Evolutionary conservation across 495 filamentous ascomycete genomes (phyloP), one percentile per base, ranked within the genome.

Genomic region (Cercophora sp.): DNA sequence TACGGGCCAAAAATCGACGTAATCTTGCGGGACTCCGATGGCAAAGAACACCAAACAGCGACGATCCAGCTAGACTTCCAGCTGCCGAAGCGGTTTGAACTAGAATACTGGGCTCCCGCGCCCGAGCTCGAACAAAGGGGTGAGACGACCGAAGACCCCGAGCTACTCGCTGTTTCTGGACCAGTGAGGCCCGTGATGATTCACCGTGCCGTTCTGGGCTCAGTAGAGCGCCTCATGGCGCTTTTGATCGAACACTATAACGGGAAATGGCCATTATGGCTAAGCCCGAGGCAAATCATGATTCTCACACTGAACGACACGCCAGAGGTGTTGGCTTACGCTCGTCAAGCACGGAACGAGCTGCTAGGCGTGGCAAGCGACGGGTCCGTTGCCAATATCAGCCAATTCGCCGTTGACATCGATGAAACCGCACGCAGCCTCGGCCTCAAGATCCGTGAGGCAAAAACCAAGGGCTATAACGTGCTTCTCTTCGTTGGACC

Each of bases 1-100:
- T 96, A 96, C 66, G 91, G 91, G 0, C 91, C 91, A 8, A 96
- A 96, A 70, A 96, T 96, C 56, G 91, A 96, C 60, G 86, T 95
- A 36, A 85, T 94, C 39, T 70, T 96, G 9, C 82, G 79, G 55
- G 91, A 94, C 56, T 82, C 84, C 15, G 82, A 91, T 56, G 89
- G 89, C 4, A 96, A 94, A 63, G 86, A 88, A 53, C 91, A 96
- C 61, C 91, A 96, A 56, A 86, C 91, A 13, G 91, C 89, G 11
- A 96, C 91, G 4, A 86, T 96, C 47, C 91, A 96, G 70, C 78
- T 96, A 25, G 91, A 96, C 61, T 95, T 96, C 70, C 92, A 96
- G 63, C 76, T 96, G 5, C 91, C 91, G 1, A 85, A 86, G 57
- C 80, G 89, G 10, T 96, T 96, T 63, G 79, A 76, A 10, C 66